phyloP scores from a whole-genome alignment of 352 stramenopile species.

The Phytophthora melonis region DNA sequence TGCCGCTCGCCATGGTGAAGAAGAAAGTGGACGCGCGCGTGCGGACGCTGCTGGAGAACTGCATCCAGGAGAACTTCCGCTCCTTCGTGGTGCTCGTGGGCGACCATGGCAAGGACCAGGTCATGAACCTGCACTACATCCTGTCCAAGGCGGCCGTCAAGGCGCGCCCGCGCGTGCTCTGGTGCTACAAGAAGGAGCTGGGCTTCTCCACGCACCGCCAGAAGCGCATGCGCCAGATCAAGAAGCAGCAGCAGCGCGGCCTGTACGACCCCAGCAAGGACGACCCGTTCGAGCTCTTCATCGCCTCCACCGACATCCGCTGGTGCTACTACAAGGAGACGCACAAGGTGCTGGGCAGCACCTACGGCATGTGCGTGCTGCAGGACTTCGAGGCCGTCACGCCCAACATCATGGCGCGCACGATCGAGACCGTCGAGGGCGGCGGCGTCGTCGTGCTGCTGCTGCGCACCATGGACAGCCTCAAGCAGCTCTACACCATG shows the following conservation, averaged over 20 bases:
- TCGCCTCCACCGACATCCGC: conserved; percentile 98
- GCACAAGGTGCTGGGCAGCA: conserved; percentile 98
- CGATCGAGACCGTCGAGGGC: conserved; percentile 99
- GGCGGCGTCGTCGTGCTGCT: conserved; percentile 98
- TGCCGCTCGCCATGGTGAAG: conserved; percentile 92
- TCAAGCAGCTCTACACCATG: conserved; percentile 99
- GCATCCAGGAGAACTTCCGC: conserved; percentile 96
- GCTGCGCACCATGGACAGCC: conserved; percentile 97
- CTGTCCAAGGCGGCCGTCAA: conserved; percentile 96
- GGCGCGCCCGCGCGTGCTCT: conserved; percentile 96
- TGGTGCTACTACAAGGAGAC: conserved; percentile 99
- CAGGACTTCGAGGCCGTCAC: conserved; percentile 99
- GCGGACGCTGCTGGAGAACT: conserved; percentile 97
- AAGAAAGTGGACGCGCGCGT: conserved; percentile 99
- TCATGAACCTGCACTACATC: conserved; percentile 99
- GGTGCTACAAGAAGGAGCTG: conserved; percentile 99
- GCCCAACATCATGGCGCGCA: conserved; percentile 99
- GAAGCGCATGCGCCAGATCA: conserved; percentile 95
- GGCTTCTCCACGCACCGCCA: conserved; percentile 98
- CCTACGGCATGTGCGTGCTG: conserved; percentile 98
- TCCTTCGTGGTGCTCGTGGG: conserved; percentile 98
- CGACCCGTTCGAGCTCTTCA: conserved; percentile 99
- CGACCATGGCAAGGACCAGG: conserved; percentile 99
- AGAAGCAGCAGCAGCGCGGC: conserved; percentile 94
- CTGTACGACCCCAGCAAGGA: conserved; percentile 94